Evolutionary conservation across 371 early-diverging fungal species (phyloP).

Genomic region (Mucor plumbeus): DNA sequence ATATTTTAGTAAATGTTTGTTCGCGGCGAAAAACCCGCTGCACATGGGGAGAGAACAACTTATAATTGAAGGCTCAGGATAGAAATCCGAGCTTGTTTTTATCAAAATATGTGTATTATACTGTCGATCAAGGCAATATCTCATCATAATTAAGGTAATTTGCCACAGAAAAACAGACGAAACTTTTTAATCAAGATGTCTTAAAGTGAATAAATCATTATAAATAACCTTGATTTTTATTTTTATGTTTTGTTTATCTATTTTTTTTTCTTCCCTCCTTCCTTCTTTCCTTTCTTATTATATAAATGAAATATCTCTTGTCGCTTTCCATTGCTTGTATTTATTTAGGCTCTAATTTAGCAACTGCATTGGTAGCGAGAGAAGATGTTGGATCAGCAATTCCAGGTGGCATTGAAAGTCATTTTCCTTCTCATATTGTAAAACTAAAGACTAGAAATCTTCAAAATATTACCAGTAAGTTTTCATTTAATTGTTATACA

Average conservation of each 20-base stretch:
- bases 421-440: conserved; percentile 26
- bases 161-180: conserved; percentile 4
- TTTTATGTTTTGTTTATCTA: not conserved
- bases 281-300: too few relatives aligned
- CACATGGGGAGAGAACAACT: not conserved
- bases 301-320: conserved; percentile 10
- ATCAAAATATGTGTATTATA: not conserved
- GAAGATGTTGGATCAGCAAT: not conserved
- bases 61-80: not conserved
- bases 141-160: not conserved
- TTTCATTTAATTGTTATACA: too few relatives aligned
- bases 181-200: not conserved
- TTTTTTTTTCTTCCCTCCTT: not conserved
- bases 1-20: conserved; percentile 2
- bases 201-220: not conserved
- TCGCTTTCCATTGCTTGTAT: conserved; percentile 17
- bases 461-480: conserved; percentile 16
- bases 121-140: too few relatives aligned
- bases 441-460: conserved; percentile 22
- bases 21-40: not conserved
- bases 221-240: not conserved
- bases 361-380: not conserved
- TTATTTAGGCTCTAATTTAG: not conserved
- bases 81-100: conserved; percentile 5
- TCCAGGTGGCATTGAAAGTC: not conserved